Evolutionary conservation across 1,284 basidiomycete genomes (phyloP).

Genomic region (Puccinia horiana): DNA sequence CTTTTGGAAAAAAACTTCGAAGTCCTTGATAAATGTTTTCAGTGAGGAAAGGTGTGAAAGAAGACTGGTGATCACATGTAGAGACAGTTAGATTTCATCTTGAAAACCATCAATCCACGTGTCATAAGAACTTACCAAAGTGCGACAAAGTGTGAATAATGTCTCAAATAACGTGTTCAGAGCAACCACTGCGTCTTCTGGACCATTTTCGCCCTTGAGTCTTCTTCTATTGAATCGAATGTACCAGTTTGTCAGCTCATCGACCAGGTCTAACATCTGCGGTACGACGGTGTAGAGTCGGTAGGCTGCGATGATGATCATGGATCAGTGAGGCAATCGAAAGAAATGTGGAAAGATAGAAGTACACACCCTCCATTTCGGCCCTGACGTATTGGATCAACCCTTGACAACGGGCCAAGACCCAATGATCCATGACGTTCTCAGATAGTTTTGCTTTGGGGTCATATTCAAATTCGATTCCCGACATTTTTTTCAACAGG

Average conservation of each 20-base stretch:
- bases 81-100: slow-evolving; percentile 7
- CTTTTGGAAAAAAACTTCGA: slow-evolving; percentile 72
- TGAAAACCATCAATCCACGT: neutral
- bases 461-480: slow-evolving; percentile 81
- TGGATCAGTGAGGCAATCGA: neutral
- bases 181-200: slow-evolving; percentile 82
- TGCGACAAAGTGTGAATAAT: slow-evolving; percentile 87
- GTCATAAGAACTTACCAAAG: slow-evolving; percentile 69
- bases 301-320: slow-evolving; percentile 65
- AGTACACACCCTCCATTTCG: slow-evolving; percentile 77
- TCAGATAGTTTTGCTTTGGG: slow-evolving; percentile 77
- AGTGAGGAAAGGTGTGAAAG: slow-evolving; percentile 96
- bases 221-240: slow-evolving; percentile 97
- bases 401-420: slow-evolving; percentile 93
- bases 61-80: slow-evolving; percentile 67
- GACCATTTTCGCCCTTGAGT: slow-evolving; percentile 91
- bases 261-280: slow-evolving; percentile 84
- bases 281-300: slow-evolving; percentile 97
- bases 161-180: slow-evolving; percentile 96
- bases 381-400: slow-evolving; percentile 85
- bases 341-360: neutral
- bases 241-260: slow-evolving; percentile 99
- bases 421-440: slow-evolving; percentile 99
- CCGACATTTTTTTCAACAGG: slow-evolving; percentile 79
- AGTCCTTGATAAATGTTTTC: slow-evolving; percentile 96